Base-by-base conservation (phyloP, 2,329 filamentous ascomycete genomes). In the Stemphylium vesicarium region DNA sequence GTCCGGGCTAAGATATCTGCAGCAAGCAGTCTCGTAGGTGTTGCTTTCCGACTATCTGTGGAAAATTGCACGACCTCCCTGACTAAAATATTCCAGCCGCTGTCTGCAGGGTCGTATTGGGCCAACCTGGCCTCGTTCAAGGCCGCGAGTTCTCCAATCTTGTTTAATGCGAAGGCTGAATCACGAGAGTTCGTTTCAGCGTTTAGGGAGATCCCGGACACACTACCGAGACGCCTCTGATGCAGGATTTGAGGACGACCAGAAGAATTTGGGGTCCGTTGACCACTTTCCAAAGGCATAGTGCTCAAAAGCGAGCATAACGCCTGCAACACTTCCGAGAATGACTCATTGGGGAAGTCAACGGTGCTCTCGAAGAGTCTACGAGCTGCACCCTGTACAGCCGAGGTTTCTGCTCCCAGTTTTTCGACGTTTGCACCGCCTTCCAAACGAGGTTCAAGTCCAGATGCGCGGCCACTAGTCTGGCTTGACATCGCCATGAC, bases 341-440 rank as follows among this genome's bases (percentile, higher is more conserved):
- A 98, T 0, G 92, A 82, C 13, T 87, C 82, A 60, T 94, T 92
- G 0, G 92, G 91, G 66, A 96, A 98, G 64, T 97, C 93, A 13
- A 89, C 82, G 0, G 93, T 98, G 75, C 92, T 96, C 72, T 98
- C 95, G 53, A 98, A 88, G 15, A 99, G 81, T 59, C 95, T 87
- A 1, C 87, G 87, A 1, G 92, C 92, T 2, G 95, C 95, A 6
- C 89, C 88, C 73, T 97, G 91, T 0, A 98, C 94, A 29, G 95
- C 91, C 56, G 89, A 85, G 24, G 96, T 89, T 71, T 99, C 95
- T 0, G 85, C 82, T 33, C 85, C 86, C 65, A 98, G 60, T 41
- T 70, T 74, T 41, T 77, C 75, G n/a, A 57, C 47, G 9, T 63
- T 57, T 10, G 56, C 42, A 4, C 73, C 70, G 8, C 59, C 50